These are phyloP conservation scores for Thalassiosira hispida DNA, from an alignment of 352 stramenopile genomes.

Conservation along the genomic window DNA sequence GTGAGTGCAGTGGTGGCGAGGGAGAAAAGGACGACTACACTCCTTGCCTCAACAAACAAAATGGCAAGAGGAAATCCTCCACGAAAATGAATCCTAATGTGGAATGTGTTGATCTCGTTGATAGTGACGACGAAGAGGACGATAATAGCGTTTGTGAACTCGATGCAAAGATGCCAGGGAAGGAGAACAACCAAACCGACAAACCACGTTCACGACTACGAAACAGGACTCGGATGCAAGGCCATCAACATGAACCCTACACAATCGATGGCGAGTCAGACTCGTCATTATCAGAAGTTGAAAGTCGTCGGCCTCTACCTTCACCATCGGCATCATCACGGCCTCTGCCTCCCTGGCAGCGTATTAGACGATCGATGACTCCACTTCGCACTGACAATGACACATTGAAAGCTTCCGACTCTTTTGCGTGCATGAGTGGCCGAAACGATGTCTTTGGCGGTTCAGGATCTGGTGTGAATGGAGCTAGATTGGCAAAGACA, in stretches of 20 bases:
- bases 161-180: slow-evolving; percentile 12
- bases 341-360: slow-evolving; percentile 27
- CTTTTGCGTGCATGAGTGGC: slow-evolving; percentile 46
- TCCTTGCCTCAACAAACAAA: slow-evolving; percentile 4
- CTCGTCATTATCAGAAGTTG: slow-evolving; percentile 48
- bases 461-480: slow-evolving; percentile 35
- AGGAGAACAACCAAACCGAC: slow-evolving; percentile 24
- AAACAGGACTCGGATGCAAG: neutral
- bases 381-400: neutral
- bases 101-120: slow-evolving; percentile 50
- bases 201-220: neutral
- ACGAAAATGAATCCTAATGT: neutral
- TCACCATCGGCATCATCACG: slow-evolving; percentile 18
- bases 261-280: slow-evolving; percentile 21
- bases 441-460: slow-evolving; percentile 51
- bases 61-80: neutral
- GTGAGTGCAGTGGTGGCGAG: neutral
- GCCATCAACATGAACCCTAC: neutral
- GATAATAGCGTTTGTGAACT: slow-evolving; percentile 4
- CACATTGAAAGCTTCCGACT: slow-evolving; percentile 15
- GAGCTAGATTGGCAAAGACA: slow-evolving; percentile 7
- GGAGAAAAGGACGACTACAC: neutral
- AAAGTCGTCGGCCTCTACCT: slow-evolving; percentile 15
- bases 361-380: neutral
- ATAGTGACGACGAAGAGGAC: slow-evolving; percentile 34